Evolutionary conservation across 2,329 filamentous ascomycete species (phyloP).

Genomic region (Penicillium sp.): DNA sequence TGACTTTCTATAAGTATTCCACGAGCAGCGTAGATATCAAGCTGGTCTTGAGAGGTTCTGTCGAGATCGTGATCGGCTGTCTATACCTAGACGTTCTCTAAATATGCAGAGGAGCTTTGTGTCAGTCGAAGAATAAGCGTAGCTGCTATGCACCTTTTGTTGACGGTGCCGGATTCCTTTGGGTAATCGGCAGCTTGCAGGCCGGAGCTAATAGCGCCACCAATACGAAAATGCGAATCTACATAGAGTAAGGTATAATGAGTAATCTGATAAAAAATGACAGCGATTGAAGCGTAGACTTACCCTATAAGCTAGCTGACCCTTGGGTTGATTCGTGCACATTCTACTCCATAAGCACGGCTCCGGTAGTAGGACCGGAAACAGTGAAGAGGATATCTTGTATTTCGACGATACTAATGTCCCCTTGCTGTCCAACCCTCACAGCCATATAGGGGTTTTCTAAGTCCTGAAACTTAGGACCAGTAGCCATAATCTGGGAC

Average conservation of each 20-base stretch:
- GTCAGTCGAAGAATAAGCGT: too few relatives aligned
- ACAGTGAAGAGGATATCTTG: conserved; percentile 45
- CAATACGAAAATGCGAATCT: conserved; percentile 49
- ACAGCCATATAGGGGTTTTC: conserved; percentile 25
- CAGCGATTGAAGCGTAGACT: too few relatives aligned
- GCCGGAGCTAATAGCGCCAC: conserved; percentile 44
- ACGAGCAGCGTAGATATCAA: conserved; percentile 63
- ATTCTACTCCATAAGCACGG: conserved; percentile 42
- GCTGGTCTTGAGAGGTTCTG: conserved; percentile 56
- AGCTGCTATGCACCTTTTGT: too few relatives aligned
- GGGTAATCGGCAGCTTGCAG: too few relatives aligned
- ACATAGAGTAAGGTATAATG: too few relatives aligned
- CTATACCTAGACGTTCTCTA: conserved; percentile 46
- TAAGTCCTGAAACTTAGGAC: too few relatives aligned
- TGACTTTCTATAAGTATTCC: conserved; percentile 59
- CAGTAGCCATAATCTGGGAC: conserved; percentile 42
- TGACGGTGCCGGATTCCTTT: too few relatives aligned
- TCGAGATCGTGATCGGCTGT: conserved; percentile 44
- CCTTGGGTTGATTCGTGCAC: conserved; percentile 39
- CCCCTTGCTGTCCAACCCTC: conserved; percentile 38
- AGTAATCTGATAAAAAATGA: too few relatives aligned
- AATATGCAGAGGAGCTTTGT: conserved; percentile 39
- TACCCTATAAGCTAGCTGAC: conserved; percentile 36
- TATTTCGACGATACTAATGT: conserved; percentile 42
- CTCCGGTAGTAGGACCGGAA: conserved; percentile 43